Base-by-base conservation (phyloP, 306 rosid genomes). In the Glycyrrhiza uralensis region DNA sequence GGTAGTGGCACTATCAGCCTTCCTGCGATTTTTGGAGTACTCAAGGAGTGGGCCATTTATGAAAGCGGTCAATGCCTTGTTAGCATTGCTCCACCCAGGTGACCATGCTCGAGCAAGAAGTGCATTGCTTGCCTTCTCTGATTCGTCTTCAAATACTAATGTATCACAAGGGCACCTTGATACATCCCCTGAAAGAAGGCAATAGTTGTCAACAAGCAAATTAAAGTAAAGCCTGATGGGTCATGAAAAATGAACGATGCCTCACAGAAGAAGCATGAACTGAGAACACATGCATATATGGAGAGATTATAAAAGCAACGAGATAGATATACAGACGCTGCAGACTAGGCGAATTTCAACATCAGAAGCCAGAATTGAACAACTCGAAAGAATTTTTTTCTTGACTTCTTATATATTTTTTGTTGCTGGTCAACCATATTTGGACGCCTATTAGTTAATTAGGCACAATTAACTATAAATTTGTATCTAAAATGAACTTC, bases 91-190 rank as follows among this genome's bases (percentile, higher is more conserved):
- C 97, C 97, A 92, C 41, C 97, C 97, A 0, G 97, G 96, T 71
- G 96, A 81, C 97, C 97, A 92, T 69, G 96, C 97, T 78, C 97
- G 86, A 68, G 96, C 89, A 8, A 92, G 96, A 78, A 92, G 93
- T 1, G 97, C 97, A 60, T 92, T 92, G 83, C 97, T 92, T 75
- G 92, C 96, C 79, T 87, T 92, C 86, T 92, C 97, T 24, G 47
- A 80, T 68, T 92, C 97, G 56, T 89, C 93, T 81, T 92, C 97
- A 74, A 89, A 86, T 66, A 86, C 74, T 72, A 92, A 70, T 13
- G 83, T 66, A 76, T 92, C 93, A 54, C 76, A 44, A 42, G 77
- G 76, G 39, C 86, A 92, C 85, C 89, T 86, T 3, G 93, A 92
- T 65, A 69, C 83, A 71, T 92, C 93, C 74, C 96, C 97, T 92